Evolutionary conservation across 2,329 filamentous ascomycete genomes (phyloP), one percentile per base, ranked within the genome.

Genomic region (Pleoardoris graminearum): DNA sequence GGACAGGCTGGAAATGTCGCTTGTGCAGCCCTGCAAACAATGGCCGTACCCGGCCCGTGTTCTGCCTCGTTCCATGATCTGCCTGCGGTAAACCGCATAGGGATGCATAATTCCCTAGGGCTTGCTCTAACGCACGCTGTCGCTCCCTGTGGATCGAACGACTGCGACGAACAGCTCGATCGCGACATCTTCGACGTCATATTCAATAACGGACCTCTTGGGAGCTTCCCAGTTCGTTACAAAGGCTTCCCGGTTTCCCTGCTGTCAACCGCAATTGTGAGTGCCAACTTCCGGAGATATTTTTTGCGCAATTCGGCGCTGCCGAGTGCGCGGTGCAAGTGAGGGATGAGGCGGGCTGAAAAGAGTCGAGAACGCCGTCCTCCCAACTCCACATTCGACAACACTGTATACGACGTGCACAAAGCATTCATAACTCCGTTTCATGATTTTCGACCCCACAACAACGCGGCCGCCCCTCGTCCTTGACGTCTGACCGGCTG

Each of bases 381-480:
- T 42, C 51, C 57, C 32, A 57, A 55, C 54, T 48, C 25, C 30
- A 19, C 36, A 39, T 11, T 14, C 41, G 27, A 43, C 45, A 32
- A 29, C 35, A 38, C 54, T 43, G 47, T 48, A 55, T 56, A 55
- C 48, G 46, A 47, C 57, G 51, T 69, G 66, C 69, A 72, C 66
- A 73, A 73, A 63, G 22, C 58, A 60, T 70, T 69, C 65, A 68
- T 58, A 70, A 62, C 23, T 54, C 33, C n/a, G 23, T 47, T 38
- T 17, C 32, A 22, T 42, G 55, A 43, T 60, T 56, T 59, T 53
- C 58, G 63, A 69, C 69, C 68, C 69, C 69, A 69, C 70, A 68
- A 57, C 58, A 47, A 57, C 59, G 61, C 60, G 54, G 62, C 61
- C 60, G 66, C 67, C 68, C 71, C 66, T 72, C 68, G 56, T n/a